Evolutionary conservation across 345 rosid species (phyloP).

Genomic region (Hibiscus syriacus): DNA sequence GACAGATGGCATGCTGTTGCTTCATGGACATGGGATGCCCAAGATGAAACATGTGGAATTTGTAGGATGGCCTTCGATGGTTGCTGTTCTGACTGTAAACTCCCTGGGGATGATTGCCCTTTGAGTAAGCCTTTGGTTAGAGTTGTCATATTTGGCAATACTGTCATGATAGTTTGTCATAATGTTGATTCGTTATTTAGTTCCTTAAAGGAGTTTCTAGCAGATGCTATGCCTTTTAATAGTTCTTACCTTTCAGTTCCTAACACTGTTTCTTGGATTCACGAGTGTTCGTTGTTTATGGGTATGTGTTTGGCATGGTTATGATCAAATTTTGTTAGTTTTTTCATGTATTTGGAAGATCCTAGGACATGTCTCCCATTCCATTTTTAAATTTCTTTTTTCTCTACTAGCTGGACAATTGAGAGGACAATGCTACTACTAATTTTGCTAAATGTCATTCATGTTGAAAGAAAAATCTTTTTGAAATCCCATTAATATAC

Average conservation of each 20-base stretch:
- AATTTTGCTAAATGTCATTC: not conserved
- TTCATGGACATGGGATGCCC: constrained; percentile 97
- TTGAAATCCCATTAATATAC: not conserved
- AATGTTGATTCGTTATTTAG: not conserved
- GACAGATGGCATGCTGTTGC: constrained; percentile 90
- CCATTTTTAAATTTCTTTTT: not conserved
- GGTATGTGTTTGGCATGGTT: not conserved
- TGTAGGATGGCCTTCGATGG: constrained; percentile 97
- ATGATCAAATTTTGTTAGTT: not conserved
- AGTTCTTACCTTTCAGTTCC: constrained; percentile 16
- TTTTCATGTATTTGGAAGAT: not conserved
- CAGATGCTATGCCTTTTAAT: not conserved
- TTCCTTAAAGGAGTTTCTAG: not conserved
- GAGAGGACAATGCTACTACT: not conserved
- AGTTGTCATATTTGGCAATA: not conserved
- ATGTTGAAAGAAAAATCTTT: not conserved
- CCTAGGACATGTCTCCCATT: not conserved
- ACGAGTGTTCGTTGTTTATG: too few species aligned
- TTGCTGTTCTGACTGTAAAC: constrained; percentile 83
- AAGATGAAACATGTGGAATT: constrained; percentile 91
- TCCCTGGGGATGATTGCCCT: constrained; percentile 86
- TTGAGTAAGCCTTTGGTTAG: constrained; percentile 37
- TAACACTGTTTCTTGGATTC: not conserved
- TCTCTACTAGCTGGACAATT: not conserved
- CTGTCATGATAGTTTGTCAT: not conserved